A percentile compares a stretch with the other conserved stretches of the same genome.
phyloP scores from a whole-genome alignment of 768 basidiomycete species.

The Psilocybe subaeruginosa region DNA sequence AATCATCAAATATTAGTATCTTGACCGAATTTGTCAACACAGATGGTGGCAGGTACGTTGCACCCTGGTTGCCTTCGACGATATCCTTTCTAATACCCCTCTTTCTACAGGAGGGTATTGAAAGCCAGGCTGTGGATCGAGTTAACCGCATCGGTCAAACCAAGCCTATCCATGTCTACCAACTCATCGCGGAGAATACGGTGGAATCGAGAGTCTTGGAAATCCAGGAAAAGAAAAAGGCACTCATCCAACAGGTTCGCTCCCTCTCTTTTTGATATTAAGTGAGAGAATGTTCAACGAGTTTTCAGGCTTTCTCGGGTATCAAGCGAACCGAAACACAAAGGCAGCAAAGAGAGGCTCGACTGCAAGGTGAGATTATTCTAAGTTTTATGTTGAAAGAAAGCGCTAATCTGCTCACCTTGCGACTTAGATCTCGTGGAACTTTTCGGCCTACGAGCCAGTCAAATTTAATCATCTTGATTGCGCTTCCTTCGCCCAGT shows the following conservation, averaged over 20 bases:
- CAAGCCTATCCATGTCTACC: constrained; percentile 84
- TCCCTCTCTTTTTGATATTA: not conserved
- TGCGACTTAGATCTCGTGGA: constrained; percentile 56
- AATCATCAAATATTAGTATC: not conserved
- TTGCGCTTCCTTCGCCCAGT: not conserved
- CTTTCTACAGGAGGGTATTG: constrained; percentile 67
- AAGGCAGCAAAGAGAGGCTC: constrained; percentile 77
- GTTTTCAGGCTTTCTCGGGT: constrained; percentile 78
- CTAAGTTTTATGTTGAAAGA: not conserved
- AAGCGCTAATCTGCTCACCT: not conserved
- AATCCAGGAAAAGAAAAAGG: constrained; percentile 87
- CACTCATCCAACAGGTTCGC: constrained; percentile 70
- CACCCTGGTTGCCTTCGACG: not conserved
- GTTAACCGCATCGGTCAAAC: constrained; percentile 87
- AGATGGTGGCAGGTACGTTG: constrained; percentile 77
- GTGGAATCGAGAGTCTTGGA: constrained; percentile 87
- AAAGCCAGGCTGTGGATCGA: constrained; percentile 82
- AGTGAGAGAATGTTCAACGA: not conserved
- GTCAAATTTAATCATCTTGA: constrained; percentile 11
- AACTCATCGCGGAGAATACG: constrained; percentile 87
- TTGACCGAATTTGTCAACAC: not conserved
- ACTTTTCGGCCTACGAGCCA: constrained; percentile 33
- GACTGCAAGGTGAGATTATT: constrained; percentile 67
- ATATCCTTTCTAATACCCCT: constrained; percentile 13
- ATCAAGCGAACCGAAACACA: constrained; percentile 76